phyloP scores from a whole-genome alignment of 2,329 filamentous ascomycete species.

The Cercospora nicotianae region DNA sequence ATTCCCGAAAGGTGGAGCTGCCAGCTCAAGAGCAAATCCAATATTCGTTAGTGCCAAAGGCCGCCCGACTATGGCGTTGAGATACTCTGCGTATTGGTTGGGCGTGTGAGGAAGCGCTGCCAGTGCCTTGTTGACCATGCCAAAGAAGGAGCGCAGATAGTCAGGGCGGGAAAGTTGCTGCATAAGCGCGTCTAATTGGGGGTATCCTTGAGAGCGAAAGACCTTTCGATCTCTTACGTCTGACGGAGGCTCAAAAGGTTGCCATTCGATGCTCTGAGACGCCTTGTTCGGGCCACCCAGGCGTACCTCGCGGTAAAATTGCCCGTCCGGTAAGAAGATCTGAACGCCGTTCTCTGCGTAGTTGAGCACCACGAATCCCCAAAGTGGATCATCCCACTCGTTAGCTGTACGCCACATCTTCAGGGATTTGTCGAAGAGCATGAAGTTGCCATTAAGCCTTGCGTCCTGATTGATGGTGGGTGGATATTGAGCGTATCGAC shows the following conservation, averaged over 20 bases:
- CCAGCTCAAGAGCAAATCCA: background rate
- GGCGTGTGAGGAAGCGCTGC: constrained; percentile 37
- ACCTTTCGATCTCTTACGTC: background rate
- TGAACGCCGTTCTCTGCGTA: constrained; percentile 16
- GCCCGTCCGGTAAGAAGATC: constrained; percentile 13
- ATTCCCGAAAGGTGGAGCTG: background rate
- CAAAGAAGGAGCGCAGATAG: constrained; percentile 40
- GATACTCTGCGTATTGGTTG: constrained; percentile 41
- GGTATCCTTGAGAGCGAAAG: background rate
- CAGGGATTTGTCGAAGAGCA: constrained; percentile 34
- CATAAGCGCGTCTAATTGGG: constrained; percentile 7
- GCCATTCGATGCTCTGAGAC: background rate
- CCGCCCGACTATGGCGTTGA: constrained; percentile 43
- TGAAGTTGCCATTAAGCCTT: background rate
- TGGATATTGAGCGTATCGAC: background rate
- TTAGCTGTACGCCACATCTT: constrained; percentile 6
- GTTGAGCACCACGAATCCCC: constrained; percentile 16
- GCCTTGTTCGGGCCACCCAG: constrained; percentile 10
- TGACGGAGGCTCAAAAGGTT: constrained; percentile 9
- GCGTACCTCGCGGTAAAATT: constrained; percentile 9
- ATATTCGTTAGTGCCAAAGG: constrained; percentile 41
- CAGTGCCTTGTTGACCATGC: constrained; percentile 41
- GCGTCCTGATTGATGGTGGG: background rate
- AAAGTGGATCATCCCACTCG: constrained; percentile 19
- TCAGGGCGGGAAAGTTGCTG: constrained; percentile 16